Evolutionary conservation across 768 basidiomycete species (phyloP).

Genomic region (Leucosporidium scottii): DNA sequence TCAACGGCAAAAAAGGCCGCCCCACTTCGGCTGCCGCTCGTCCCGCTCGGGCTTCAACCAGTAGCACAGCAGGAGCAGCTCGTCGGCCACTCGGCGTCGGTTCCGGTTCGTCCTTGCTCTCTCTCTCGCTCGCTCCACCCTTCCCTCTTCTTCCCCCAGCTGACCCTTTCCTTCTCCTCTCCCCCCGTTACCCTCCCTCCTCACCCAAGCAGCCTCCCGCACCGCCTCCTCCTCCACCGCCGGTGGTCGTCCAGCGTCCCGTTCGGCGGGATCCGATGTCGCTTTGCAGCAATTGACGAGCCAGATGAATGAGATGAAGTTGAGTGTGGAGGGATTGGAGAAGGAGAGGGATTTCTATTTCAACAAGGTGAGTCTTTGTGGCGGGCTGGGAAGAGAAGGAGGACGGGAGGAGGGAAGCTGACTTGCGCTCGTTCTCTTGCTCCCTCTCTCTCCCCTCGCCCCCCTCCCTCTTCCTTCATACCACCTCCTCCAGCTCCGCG

Average conservation of each 20-base stretch:
- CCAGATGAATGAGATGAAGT: constrained; percentile 73
- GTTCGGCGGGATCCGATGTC: constrained; percentile 50
- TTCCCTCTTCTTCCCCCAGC: too few relatives aligned
- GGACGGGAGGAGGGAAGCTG: background rate
- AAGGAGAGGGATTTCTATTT: constrained; percentile 99
- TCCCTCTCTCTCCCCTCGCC: background rate
- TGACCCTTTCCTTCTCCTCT: too few relatives aligned
- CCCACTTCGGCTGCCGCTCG: too few relatives aligned
- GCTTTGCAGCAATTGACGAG: constrained; percentile 60
- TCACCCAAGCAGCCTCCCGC: too few relatives aligned
- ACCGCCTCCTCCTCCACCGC: background rate
- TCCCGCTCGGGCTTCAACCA: too few relatives aligned
- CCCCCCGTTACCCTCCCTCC: too few relatives aligned
- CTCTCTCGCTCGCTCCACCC: too few relatives aligned
- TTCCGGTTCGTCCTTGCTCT: too few relatives aligned
- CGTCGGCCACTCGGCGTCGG: too few relatives aligned
- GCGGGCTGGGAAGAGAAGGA: background rate
- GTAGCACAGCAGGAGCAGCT: too few relatives aligned
- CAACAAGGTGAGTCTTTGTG: constrained; percentile 60
- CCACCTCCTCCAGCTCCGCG: constrained; percentile 59
- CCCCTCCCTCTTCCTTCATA: too few relatives aligned
- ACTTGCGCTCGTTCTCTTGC: background rate
- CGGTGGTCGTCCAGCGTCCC: background rate
- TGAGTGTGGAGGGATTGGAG: constrained; percentile 80
- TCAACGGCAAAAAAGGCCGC: background rate